phyloP scores from a whole-genome alignment of 108 stramenopile genomes.

The Pseudonitzschia multiseries region DNA sequence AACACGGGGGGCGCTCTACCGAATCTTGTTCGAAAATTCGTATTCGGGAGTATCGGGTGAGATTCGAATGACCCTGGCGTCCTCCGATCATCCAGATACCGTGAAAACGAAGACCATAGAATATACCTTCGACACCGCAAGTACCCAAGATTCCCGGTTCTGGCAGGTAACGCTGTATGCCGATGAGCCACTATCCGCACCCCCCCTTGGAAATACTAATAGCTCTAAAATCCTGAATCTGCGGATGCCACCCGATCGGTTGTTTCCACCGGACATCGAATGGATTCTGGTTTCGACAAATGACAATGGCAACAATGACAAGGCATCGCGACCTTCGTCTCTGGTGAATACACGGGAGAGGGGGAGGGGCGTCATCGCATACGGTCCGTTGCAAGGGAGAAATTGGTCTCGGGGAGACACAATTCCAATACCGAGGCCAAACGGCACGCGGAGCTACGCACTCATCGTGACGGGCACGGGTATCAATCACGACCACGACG shows the following conservation, averaged over 20 bases:
- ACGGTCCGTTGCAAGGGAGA: conserved; percentile 11
- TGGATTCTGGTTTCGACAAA: conserved; percentile 26
- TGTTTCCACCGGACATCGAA: conserved; percentile 25
- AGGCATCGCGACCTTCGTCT: not conserved
- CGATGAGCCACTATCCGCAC: not conserved
- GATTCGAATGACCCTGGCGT: conserved; percentile 16
- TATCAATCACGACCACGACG: not conserved
- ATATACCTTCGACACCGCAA: conserved; percentile 7
- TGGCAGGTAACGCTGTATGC: conserved; percentile 20
- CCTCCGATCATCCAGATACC: not conserved
- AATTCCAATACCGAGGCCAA: conserved; percentile 14
- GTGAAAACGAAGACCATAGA: not conserved
- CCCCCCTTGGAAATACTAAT: too few relatives aligned
- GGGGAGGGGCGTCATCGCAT: conserved; percentile 21
- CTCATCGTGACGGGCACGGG: conserved; percentile 20
- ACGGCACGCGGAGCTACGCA: conserved; percentile 15
- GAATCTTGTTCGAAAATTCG: conserved; percentile 21
- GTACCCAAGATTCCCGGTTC: not conserved
- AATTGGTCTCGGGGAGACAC: not conserved
- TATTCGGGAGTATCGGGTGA: conserved; percentile 22
- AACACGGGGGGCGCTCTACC: conserved; percentile 27
- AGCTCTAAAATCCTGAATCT: too few relatives aligned
- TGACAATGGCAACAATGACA: not conserved
- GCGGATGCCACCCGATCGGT: conserved; percentile 19
- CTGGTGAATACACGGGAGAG: not conserved